phyloP scores from a whole-genome alignment of 306 rosid species.

The Sicyos baderoa region DNA sequence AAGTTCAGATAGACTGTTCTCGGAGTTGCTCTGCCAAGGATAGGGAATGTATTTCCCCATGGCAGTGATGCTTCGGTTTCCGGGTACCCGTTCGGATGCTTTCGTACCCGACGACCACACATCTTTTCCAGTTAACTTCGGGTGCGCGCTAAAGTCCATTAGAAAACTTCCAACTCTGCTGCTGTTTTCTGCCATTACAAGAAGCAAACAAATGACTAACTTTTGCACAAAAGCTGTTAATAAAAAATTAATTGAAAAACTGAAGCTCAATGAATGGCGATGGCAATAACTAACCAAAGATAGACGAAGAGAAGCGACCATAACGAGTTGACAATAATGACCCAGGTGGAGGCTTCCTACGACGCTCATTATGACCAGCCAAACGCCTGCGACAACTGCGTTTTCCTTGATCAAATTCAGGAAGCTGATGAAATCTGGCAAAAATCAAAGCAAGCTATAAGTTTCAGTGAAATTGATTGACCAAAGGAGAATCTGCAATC shows the following conservation, averaged over 20 bases:
- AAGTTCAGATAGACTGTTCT: constrained; percentile 36
- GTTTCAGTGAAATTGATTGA: constrained; percentile 9
- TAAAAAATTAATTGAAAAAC: background rate
- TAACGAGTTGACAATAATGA: constrained; percentile 54
- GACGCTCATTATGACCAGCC: constrained; percentile 91
- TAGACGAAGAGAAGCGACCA: constrained; percentile 44
- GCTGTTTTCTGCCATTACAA: constrained; percentile 41
- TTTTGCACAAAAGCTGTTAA: background rate
- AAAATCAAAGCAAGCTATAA: constrained; percentile 12
- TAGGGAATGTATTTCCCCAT: constrained; percentile 31
- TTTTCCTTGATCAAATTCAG: constrained; percentile 91
- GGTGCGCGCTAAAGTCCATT: constrained; percentile 59
- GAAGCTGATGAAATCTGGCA: constrained; percentile 78
- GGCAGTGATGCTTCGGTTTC: constrained; percentile 30
- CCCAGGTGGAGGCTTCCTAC: constrained; percentile 84
- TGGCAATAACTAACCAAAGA: constrained; percentile 46
- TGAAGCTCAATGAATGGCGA: background rate
- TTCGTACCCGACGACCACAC: constrained; percentile 35
- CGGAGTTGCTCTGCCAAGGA: constrained; percentile 56
- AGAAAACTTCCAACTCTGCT: constrained; percentile 54
- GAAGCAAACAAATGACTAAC: background rate
- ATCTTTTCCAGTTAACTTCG: constrained; percentile 46
- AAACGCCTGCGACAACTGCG: constrained; percentile 91
- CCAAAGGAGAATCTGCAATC: too few relatives aligned
- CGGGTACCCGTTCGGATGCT: constrained; percentile 39